phyloP scores from a whole-genome alignment of 140 eudicot species.

The Bidens hawaiensis region DNA sequence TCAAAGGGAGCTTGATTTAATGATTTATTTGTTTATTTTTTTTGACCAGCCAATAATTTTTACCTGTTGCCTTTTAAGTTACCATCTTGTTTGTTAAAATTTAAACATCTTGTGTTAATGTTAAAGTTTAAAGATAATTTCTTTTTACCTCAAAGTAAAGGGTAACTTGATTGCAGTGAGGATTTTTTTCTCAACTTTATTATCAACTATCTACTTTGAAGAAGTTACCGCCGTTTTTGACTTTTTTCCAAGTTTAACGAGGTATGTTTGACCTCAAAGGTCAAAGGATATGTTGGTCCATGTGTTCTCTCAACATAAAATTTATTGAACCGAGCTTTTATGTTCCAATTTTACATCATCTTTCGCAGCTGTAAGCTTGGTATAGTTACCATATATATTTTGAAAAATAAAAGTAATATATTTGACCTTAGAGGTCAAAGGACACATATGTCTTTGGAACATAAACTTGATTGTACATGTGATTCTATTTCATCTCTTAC shows the following conservation, averaged over 20 bases:
- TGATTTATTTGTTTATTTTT: no score
- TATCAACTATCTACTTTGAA: not conserved
- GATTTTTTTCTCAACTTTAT: not conserved
- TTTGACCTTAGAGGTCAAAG: slow-evolving; percentile 9
- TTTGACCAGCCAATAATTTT: no score
- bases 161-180: slow-evolving; percentile 1
- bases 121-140: not conserved
- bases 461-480: not conserved
- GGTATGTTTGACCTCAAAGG: slow-evolving; percentile 1
- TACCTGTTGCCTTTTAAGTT: slow-evolving; percentile 1
- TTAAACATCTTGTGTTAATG: not conserved
- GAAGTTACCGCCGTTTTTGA: not conserved
- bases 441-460: not conserved
- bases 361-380: not conserved
- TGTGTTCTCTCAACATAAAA: not conserved
- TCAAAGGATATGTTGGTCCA: not conserved
- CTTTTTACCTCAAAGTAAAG: slow-evolving; percentile 10
- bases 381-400: not conserved
- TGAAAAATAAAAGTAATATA: not conserved
- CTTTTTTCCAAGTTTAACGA: slow-evolving; percentile 1
- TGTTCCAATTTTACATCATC: not conserved
- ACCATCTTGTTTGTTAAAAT: slow-evolving; percentile 1
- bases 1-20: not conserved
- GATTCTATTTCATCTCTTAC: not conserved
- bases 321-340: not conserved